Evolutionary conservation across 2,329 filamentous ascomycete species (phyloP).

Genomic region (Colletotrichum eremochloae): DNA sequence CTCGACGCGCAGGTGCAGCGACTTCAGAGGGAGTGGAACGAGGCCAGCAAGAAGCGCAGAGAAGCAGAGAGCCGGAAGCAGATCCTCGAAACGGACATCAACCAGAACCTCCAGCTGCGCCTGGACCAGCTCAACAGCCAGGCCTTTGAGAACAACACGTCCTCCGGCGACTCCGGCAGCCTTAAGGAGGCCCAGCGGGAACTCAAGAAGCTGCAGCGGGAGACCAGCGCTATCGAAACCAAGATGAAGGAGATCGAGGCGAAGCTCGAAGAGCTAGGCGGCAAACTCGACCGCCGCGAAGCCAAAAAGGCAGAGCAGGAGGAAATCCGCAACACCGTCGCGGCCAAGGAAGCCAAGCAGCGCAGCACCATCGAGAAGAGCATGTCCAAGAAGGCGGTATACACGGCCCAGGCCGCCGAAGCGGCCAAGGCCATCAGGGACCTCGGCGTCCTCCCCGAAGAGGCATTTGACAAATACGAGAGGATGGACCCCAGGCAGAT

Average conservation of each 20-base stretch:
- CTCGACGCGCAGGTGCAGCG: slow-evolving; percentile 78
- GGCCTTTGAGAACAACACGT: slow-evolving; percentile 74
- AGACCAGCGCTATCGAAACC: slow-evolving; percentile 74
- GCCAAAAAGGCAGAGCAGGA: slow-evolving; percentile 72
- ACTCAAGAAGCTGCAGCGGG: slow-evolving; percentile 81
- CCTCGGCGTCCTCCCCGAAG: slow-evolving; percentile 91
- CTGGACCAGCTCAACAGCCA: slow-evolving; percentile 87
- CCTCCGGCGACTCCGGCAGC: slow-evolving; percentile 64
- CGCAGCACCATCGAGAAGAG: slow-evolving; percentile 94
- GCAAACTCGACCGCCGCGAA: slow-evolving; percentile 69
- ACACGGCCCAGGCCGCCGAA: slow-evolving; percentile 82
- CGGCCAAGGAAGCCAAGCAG: slow-evolving; percentile 83
- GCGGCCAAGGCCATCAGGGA: slow-evolving; percentile 91
- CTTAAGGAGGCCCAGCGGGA: slow-evolving; percentile 85
- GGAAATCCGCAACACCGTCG: slow-evolving; percentile 80
- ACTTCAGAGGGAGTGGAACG: slow-evolving; percentile 81
- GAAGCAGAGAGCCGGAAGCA: slow-evolving; percentile 86
- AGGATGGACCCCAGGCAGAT: slow-evolving; percentile 82
- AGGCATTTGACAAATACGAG: slow-evolving; percentile 92
- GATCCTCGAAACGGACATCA: slow-evolving; percentile 86
- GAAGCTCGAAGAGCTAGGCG: slow-evolving; percentile 69
- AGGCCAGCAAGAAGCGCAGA: slow-evolving; percentile 78
- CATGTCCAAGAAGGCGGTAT: slow-evolving; percentile 86
- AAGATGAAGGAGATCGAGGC: slow-evolving; percentile 82
- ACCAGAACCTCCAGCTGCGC: slow-evolving; percentile 88